phyloP scores from a whole-genome alignment of 345 rosid genomes.

The Pistacia integerrima region DNA sequence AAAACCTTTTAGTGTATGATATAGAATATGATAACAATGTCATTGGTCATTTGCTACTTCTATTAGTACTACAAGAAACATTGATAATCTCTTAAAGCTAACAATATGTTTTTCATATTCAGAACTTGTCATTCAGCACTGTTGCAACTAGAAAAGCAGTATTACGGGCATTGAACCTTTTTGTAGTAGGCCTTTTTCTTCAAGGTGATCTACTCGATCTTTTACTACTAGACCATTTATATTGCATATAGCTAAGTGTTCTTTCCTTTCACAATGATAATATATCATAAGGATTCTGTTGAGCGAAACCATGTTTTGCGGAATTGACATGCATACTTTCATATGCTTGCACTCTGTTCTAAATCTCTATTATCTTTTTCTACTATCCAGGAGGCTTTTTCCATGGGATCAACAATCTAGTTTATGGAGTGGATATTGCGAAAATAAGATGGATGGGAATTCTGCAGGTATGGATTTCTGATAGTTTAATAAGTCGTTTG shows the following conservation, averaged over 20 bases:
- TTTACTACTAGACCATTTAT: neutral
- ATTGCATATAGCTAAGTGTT: neutral
- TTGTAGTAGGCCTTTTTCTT: conserved; percentile 66
- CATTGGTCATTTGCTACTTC: neutral
- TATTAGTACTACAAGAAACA: neutral
- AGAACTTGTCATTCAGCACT: conserved; percentile 58
- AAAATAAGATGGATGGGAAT: conserved; percentile 78
- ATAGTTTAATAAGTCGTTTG: neutral
- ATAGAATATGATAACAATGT: neutral
- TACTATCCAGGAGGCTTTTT: conserved; percentile 69
- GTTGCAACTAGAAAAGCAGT: conserved; percentile 71
- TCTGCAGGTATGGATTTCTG: conserved; percentile 57
- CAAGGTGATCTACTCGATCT: conserved; percentile 52
- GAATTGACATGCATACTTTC: neutral
- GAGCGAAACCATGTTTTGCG: neutral
- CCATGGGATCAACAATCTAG: conserved; percentile 63
- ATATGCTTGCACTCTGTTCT: neutral
- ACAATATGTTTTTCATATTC: conserved; percentile 4
- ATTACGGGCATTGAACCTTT: conserved; percentile 58
- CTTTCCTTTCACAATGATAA: neutral
- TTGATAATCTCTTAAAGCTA: neutral
- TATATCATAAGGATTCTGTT: neutral
- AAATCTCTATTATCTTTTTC: conserved; percentile 17
- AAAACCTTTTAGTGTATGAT: neutral
- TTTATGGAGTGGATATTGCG: conserved; percentile 60